Conservation (phyloP, 2,329 filamentous ascomycete genomes). For the Cladophialophora yegresii region DNA sequence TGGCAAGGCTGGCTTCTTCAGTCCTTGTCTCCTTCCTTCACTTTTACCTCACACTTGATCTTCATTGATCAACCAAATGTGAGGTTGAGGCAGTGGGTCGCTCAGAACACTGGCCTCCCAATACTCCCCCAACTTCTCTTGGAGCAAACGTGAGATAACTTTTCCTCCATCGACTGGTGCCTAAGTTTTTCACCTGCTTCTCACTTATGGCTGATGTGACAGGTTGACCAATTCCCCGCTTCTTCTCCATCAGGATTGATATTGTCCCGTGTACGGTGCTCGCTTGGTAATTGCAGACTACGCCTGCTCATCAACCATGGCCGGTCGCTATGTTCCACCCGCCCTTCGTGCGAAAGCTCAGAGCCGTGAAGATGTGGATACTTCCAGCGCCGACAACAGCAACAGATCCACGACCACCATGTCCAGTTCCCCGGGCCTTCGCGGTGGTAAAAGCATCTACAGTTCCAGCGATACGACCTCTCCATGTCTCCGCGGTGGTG, state of each 20-base stretch:
- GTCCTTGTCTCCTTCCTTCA: background rate
- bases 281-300: background rate
- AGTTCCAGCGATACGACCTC: background rate
- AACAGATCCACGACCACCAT: background rate
- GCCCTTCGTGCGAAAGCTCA: background rate
- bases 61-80: background rate
- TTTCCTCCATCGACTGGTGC: background rate
- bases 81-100: background rate
- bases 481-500: background rate
- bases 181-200: background rate
- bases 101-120: background rate
- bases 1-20: background rate
- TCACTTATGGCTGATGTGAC: background rate
- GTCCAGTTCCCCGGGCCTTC: background rate
- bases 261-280: background rate
- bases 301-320: background rate
- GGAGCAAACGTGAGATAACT: background rate
- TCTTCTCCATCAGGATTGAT: background rate
- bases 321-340: constrained; percentile 10
- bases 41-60: background rate
- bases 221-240: background rate
- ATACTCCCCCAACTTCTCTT: background rate
- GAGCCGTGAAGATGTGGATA: background rate
- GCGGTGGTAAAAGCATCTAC: background rate
- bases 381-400: background rate